These are phyloP conservation scores for Phialocephala subalpina DNA, from an alignment of 2,329 filamentous ascomycete genomes.

Conservation along the genomic window DNA sequence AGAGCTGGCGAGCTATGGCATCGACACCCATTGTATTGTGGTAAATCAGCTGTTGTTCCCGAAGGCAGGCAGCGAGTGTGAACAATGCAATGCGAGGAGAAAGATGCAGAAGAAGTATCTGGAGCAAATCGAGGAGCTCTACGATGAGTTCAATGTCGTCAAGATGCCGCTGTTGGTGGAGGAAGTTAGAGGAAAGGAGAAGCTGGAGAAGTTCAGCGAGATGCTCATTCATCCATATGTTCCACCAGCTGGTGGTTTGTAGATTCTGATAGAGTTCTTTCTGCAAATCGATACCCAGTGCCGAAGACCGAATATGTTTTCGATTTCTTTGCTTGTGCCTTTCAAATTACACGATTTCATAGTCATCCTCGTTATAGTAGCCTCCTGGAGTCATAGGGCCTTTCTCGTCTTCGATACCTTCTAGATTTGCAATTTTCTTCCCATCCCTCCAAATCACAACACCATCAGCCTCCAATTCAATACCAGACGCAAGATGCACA, in stretches of 20 bases:
- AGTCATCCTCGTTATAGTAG: background rate
- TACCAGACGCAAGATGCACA: background rate
- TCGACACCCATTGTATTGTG: conserved; percentile 97
- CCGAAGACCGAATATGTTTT: background rate
- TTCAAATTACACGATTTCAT: background rate
- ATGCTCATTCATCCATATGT: conserved; percentile 82
- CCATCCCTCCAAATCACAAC: background rate
- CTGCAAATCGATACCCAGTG: conserved; percentile 9
- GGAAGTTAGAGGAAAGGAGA: conserved; percentile 95
- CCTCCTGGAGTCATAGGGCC: background rate
- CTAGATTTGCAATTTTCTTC: background rate
- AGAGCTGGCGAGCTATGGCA: conserved; percentile 90
- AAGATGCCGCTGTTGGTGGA: conserved; percentile 97
- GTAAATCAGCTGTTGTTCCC: conserved; percentile 98
- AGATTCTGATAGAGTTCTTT: conserved; percentile 21
- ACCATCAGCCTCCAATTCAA: background rate
- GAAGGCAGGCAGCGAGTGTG: conserved; percentile 82
- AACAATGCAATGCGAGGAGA: conserved; percentile 92
- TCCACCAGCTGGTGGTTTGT: conserved; percentile 59
- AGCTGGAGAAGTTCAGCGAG: conserved; percentile 87
- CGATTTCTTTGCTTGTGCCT: background rate
- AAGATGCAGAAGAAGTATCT: conserved; percentile 99
- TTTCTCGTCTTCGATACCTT: background rate
- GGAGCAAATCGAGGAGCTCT: conserved; percentile 97
- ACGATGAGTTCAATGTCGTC: conserved; percentile 98